These are phyloP conservation scores for Amanita pallidorosea DNA, from an alignment of 768 basidiomycete species.

Conservation along the genomic window DNA sequence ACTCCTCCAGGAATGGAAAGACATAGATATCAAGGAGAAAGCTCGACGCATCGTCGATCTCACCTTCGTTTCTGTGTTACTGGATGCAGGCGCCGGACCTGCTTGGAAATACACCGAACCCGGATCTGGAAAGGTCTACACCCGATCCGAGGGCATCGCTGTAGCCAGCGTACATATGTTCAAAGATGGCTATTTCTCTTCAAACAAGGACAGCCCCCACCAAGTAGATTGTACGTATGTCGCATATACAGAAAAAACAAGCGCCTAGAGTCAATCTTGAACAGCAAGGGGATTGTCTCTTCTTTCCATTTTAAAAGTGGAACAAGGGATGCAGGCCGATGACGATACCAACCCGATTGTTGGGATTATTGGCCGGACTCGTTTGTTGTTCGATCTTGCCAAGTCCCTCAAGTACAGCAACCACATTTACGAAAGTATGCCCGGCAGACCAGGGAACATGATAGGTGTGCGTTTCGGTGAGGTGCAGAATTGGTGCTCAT, in stretches of 20 bases:
- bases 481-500: neutral
- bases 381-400: slow-evolving; percentile 64
- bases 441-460: slow-evolving; percentile 74
- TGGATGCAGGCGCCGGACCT: slow-evolving; percentile 91
- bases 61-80: slow-evolving; percentile 81
- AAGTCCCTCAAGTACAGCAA: slow-evolving; percentile 57
- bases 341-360: slow-evolving; percentile 69
- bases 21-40: slow-evolving; percentile 43
- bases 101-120: slow-evolving; percentile 69
- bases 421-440: slow-evolving; percentile 53
- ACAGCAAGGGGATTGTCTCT: slow-evolving; percentile 61
- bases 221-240: slow-evolving; percentile 65
- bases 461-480: slow-evolving; percentile 38
- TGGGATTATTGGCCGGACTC: slow-evolving; percentile 79
- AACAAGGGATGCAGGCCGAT: slow-evolving; percentile 70
- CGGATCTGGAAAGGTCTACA: slow-evolving; percentile 38
- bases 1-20: slow-evolving; percentile 46
- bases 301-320: slow-evolving; percentile 49
- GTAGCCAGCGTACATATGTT: slow-evolving; percentile 93
- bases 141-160: slow-evolving; percentile 74
- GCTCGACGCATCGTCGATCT: slow-evolving; percentile 78
- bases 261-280: neutral
- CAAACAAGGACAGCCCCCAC: slow-evolving; percentile 45
- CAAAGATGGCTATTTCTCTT: slow-evolving; percentile 69
- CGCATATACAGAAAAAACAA: neutral